Evolutionary conservation across 2,329 filamentous ascomycete species (phyloP), one percentile per base, ranked within the genome.

Genomic region (Elsinoe perseae): DNA sequence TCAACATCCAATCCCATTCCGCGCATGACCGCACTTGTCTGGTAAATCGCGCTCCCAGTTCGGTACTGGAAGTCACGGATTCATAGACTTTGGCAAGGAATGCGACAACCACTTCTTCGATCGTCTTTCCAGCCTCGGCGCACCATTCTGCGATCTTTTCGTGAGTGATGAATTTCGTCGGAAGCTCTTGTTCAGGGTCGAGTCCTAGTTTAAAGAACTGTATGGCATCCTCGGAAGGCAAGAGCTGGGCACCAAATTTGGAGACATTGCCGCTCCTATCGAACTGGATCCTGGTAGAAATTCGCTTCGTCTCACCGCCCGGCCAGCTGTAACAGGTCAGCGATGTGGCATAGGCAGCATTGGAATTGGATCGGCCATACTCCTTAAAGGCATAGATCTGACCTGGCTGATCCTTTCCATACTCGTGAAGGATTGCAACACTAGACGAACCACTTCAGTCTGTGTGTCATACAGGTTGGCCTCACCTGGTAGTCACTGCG

Each of bases 1-100:
- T 92, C 57, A 93, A 75, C 48, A 92, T 85, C 64, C 89, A 91
- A 59, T 44, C 40, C 20, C 18, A 25, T 18, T 44, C 25, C 8
- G 40, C 18, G n/a, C 12, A 23, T 12, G 8, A 25, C 40, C 23
- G 9, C 3, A 44, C n/a, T 21, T 44, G 8, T 27, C 25, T 20
- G 9, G 40, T 44, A 9, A 44, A 44, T 25, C 7, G 20, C 9
- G 20, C 40, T 3, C 25, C 40, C 1, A 44, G 40, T 16, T 21
- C 23, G 6, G 23, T 44, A 21, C 20, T 23, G 9, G 3, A 23
- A 4, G 18, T 44, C 20, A 44, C 20, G 1, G 40, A 12, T 4
- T 44, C 9, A n/a, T 44, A n/a, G 3, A 44, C 20, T n/a, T 44
- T 21, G 40, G 20, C 9, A 2, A 44, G 40, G 20, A 44, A 44